A percentile compares a stretch with the other conserved stretches of the same genome.
Evolutionary conservation across 179 eudicot genomes (phyloP).

Genomic region (Actinidia polygama): DNA sequence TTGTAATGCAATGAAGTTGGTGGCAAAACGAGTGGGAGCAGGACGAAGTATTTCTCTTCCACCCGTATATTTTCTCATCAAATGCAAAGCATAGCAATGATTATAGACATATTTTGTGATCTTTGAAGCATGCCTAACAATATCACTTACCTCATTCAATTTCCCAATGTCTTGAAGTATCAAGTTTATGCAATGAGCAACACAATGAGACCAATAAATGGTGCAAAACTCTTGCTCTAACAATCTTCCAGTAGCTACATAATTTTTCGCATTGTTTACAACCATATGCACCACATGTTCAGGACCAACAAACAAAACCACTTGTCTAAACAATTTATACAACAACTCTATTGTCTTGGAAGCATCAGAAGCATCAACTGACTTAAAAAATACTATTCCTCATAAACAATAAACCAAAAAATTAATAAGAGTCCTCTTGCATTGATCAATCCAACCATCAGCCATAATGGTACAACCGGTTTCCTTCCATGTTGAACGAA

Average conservation of each 20-base stretch:
- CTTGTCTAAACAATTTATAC: neutral
- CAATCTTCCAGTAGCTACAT: constrained; percentile 1
- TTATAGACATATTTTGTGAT: neutral
- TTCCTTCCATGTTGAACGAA: neutral
- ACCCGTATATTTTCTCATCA: too few species aligned
- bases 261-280: too few species aligned
- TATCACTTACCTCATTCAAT: constrained; percentile 1
- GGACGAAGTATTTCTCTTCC: too few species aligned
- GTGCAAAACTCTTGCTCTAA: neutral
- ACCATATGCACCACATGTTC: constrained; percentile 10
- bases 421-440: neutral
- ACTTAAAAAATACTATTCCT: neutral
- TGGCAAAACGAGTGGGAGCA: too few species aligned
- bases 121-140: neutral
- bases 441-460: neutral
- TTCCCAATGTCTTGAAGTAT: neutral
- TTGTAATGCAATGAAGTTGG: too few species aligned
- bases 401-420: neutral
- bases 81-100: constrained; percentile 4
- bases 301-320: neutral
- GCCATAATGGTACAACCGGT: neutral
- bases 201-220: constrained; percentile 12
- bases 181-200: constrained; percentile 1
- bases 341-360: neutral
- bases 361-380: neutral